Percentiles rank a stretch among this genome's conserved stretches.
Conservation (phyloP, 306 rosid genomes). For the Pachyrhizus erosus region DNA sequence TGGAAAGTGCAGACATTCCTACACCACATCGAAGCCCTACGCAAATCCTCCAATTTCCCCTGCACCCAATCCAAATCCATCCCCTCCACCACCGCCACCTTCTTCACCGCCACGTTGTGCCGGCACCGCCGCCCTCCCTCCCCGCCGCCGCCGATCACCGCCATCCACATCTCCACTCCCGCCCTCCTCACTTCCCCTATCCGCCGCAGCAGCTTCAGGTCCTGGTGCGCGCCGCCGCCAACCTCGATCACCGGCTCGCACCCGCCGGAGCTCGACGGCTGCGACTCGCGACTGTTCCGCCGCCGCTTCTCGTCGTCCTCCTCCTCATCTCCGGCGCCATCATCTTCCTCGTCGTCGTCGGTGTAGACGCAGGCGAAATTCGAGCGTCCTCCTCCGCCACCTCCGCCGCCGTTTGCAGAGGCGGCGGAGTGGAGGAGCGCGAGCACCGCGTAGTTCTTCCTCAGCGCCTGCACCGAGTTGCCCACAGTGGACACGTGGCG, state of each 20-base stretch:
- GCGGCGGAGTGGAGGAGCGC: constrained; percentile 71
- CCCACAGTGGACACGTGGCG: constrained; percentile 93
- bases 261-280: constrained; percentile 72
- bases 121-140: constrained; percentile 64
- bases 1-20: constrained; percentile 95
- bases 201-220: constrained; percentile 71
- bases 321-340: constrained; percentile 29
- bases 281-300: constrained; percentile 65
- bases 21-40: constrained; percentile 97
- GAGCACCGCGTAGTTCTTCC: constrained; percentile 89
- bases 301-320: constrained; percentile 55
- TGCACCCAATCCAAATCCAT: constrained; percentile 85
- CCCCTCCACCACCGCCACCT: constrained; percentile 65
- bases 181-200: constrained; percentile 81
- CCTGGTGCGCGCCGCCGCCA: constrained; percentile 78
- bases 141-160: constrained; percentile 54
- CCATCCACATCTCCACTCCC: constrained; percentile 90
- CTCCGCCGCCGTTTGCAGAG: constrained; percentile 25
- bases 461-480: constrained; percentile 83
- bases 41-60: constrained; percentile 81
- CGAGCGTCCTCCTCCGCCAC: neutral
- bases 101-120: constrained; percentile 86
- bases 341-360: constrained; percentile 69
- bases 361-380: constrained; percentile 71
- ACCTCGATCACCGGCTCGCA: constrained; percentile 94